Evolutionary conservation across 208 protist genomes (phyloP), one percentile per base, ranked within the genome.

Genomic region (Crithidia mellificae): DNA sequence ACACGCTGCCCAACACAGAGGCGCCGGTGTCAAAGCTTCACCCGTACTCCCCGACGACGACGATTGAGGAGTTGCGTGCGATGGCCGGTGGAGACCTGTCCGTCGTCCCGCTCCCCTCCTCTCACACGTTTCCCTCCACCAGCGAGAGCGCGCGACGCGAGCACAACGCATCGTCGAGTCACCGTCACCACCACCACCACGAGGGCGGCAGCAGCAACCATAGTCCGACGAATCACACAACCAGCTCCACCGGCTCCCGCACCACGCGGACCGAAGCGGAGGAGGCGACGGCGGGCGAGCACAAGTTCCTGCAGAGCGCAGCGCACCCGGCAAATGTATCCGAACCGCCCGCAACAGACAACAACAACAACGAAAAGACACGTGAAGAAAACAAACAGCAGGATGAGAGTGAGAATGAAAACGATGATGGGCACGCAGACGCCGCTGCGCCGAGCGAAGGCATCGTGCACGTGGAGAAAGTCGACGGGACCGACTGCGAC

Each of bases 11-110:
- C 11, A 63, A 53, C 30, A 63, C 51, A 11, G 74, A 80, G 50
- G 68, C 30, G 11, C 59, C 61, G 15, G 52, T 66, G 15, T 47
- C 58, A 2, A 63, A 65, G 59, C 25, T 76, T 32, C 67, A 76
- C 14, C 36, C 25, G 1, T 50, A 68, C 50, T n/a, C 65, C 17
- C 41, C 47, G 9, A 44, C 44, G 2, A 72, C 68, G 32, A 53
- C 59, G 15, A 27, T 70, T 24, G 64, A 65, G 29, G 63, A 64
- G 38, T 65, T 81, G 24, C 39, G 30, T 8, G 65, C 59, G 32
- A 64, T 81, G 49, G 75, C 69, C 20, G 75, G 75, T 0, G 75
- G 75, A 7, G 75, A 80, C 56, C 36, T 75, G 12, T 54, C 63
- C 25, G 49, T 41, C 1, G 59, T 73, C n/a, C 59, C 65, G 44